Percentiles rank a stretch among this genome's conserved stretches.
phyloP scores from a whole-genome alignment of 1,139 yeast genomes.

The Entelexis sorbosivorans region DNA sequence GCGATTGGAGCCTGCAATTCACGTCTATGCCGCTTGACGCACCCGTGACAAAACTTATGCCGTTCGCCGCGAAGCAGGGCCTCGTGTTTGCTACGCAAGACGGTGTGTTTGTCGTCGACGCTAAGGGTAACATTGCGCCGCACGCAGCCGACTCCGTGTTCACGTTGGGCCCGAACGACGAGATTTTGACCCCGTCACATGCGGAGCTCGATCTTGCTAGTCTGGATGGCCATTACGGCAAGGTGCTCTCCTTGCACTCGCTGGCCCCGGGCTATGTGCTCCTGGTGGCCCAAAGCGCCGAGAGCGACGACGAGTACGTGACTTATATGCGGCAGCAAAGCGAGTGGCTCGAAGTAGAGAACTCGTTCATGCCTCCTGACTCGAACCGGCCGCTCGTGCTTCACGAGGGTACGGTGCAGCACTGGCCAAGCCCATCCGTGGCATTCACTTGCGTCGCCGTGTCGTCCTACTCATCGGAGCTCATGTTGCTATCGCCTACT shows the following conservation, averaged over 20 bases:
- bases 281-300: slow-evolving; percentile 5
- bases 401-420: slow-evolving; percentile 34
- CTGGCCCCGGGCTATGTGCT: not conserved
- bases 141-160: not conserved
- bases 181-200: not conserved
- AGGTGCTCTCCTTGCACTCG: not conserved
- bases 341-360: slow-evolving; percentile 23
- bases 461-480: slow-evolving; percentile 51
- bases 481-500: slow-evolving; percentile 35
- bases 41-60: not conserved
- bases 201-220: not conserved
- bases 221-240: not conserved
- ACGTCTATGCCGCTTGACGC: not conserved
- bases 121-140: not conserved
- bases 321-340: not conserved
- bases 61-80: not conserved
- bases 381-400: slow-evolving; percentile 32
- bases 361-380: slow-evolving; percentile 28
- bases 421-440: slow-evolving; percentile 2
- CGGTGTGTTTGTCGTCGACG: not conserved
- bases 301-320: slow-evolving; percentile 5
- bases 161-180: not conserved
- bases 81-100: not conserved
- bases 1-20: not conserved
- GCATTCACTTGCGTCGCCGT: slow-evolving; percentile 36